Evolutionary conservation across 108 stramenopile species (phyloP).

Genomic region (Cyclotella baltica): DNA sequence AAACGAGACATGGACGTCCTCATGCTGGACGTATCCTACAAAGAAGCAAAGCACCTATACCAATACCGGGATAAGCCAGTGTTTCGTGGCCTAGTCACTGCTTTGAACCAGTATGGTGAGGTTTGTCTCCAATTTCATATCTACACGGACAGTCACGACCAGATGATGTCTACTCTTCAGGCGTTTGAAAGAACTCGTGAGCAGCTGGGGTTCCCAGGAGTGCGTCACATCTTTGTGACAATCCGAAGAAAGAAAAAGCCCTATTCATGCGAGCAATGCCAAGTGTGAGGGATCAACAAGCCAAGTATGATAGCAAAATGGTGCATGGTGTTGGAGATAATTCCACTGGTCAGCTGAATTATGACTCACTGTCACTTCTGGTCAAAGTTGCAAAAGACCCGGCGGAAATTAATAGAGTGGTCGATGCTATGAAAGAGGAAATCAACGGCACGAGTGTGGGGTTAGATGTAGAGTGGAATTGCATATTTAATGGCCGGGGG

Average conservation of each 20-base stretch:
- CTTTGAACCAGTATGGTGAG: slow-evolving; percentile 32
- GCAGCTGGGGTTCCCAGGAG: background rate
- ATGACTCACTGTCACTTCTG: background rate
- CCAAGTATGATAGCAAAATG: slow-evolving; percentile 6
- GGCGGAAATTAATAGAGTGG: slow-evolving; percentile 12
- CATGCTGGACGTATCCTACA: slow-evolving; percentile 41
- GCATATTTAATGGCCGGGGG: background rate
- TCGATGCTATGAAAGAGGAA: slow-evolving; percentile 19
- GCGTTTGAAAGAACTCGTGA: slow-evolving; percentile 15
- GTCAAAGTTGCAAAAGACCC: background rate
- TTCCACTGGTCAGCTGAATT: background rate
- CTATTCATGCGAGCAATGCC: slow-evolving; percentile 17
- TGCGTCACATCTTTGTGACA: slow-evolving; percentile 22
- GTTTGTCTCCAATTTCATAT: slow-evolving; percentile 37
- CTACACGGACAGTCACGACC: slow-evolving; percentile 38
- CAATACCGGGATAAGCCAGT: slow-evolving; percentile 18
- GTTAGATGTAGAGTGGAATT: slow-evolving; percentile 30
- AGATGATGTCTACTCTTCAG: slow-evolving; percentile 26
- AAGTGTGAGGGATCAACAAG: slow-evolving; percentile 21
- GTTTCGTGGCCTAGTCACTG: slow-evolving; percentile 39
- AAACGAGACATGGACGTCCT: slow-evolving; percentile 23
- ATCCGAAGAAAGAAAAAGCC: slow-evolving; percentile 22
- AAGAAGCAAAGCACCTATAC: slow-evolving; percentile 27
- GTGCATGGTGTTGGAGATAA: background rate
- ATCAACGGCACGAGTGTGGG: slow-evolving; percentile 16